A percentile compares a stretch with the other conserved stretches of the same genome.
phyloP scores from a whole-genome alignment of 2,329 filamentous ascomycete species.

The Aspergillus fumigatiaffinis region DNA sequence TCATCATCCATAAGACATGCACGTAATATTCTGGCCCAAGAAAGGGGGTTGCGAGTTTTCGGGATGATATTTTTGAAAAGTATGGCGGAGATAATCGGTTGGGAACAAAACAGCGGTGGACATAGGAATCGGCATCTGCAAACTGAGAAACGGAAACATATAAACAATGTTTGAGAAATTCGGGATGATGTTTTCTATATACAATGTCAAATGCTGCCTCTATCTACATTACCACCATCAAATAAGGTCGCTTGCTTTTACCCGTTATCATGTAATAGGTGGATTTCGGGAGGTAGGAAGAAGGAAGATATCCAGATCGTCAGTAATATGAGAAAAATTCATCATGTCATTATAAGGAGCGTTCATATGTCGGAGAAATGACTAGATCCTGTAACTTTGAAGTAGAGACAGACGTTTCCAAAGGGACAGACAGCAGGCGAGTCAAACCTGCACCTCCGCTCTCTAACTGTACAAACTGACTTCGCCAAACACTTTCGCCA shows the following conservation, averaged over 20 bases:
- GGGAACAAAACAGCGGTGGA: no score
- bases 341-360: not conserved
- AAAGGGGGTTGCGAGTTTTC: no score
- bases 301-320: no score
- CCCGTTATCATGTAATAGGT: no score
- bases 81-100: no score
- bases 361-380: not conserved
- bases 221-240: not conserved
- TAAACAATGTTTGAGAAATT: not conserved
- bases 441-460: not conserved
- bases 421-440: not conserved
- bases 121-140: no score
- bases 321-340: not conserved
- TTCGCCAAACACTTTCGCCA: conserved; percentile 7
- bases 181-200: not conserved
- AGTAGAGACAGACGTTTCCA: not conserved
- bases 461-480: conserved; percentile 2
- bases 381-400: not conserved
- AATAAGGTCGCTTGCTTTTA: not conserved
- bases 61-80: no score
- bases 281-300: not conserved
- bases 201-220: not conserved
- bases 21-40: no score
- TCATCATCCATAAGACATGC: no score
- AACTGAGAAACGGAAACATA: no score